Conservation (phyloP, 371 early-diverging fungal genomes). For the Mucor circinelloides region DNA sequence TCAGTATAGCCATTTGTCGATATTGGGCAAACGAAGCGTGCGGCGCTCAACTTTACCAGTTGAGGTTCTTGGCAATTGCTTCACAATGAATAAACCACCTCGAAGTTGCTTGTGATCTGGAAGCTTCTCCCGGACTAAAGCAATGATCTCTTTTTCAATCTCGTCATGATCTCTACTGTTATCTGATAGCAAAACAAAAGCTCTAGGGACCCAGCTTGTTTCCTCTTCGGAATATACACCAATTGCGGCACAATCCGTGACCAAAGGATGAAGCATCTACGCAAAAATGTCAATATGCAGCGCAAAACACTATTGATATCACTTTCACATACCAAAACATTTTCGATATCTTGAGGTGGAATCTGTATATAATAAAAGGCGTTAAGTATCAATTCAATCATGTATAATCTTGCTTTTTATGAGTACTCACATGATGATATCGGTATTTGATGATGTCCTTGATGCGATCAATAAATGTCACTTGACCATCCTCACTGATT, state of each 20-base stretch:
- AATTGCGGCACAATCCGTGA: constrained; percentile 74
- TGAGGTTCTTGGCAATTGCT: not conserved
- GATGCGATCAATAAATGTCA: constrained; percentile 58
- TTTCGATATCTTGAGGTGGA: constrained; percentile 11
- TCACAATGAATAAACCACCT: not conserved
- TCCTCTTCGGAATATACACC: constrained; percentile 47
- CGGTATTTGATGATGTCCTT: constrained; percentile 73
- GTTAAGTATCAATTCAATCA: not conserved
- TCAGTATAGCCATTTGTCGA: not conserved
- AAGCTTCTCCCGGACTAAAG: not conserved
- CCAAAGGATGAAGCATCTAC: constrained; percentile 56
- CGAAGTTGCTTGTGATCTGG: not conserved
- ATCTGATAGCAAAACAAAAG: constrained; percentile 58
- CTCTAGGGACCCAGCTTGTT: constrained; percentile 73
- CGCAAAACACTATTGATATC: not conserved
- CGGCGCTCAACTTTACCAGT: constrained; percentile 5
- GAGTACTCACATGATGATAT: not conserved
- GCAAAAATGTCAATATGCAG: constrained; percentile 39
- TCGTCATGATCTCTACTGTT: constrained; percentile 4
- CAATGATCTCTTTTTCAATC: not conserved
- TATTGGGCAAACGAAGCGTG: not conserved
- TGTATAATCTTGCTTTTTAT: too few species aligned
- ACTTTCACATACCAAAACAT: not conserved
- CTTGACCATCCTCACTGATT: constrained; percentile 51
- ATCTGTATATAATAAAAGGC: not conserved